phyloP scores from a whole-genome alignment of 257 asterid genomes.

The Solanum chaucha region DNA sequence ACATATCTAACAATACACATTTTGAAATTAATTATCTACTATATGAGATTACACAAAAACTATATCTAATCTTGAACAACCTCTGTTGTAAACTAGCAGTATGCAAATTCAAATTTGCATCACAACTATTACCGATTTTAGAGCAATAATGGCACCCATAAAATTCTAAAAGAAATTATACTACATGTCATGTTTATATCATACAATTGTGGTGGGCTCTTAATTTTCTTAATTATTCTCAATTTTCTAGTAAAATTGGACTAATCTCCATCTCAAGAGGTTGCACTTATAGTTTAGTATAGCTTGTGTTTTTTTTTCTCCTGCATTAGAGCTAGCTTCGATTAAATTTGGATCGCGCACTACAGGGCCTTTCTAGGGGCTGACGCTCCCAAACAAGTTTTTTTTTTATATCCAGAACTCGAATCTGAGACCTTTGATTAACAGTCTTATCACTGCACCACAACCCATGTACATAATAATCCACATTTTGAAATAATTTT shows the following conservation, averaged over 20 bases:
- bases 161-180: not conserved
- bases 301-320: too few species aligned
- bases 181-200: not conserved
- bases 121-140: not conserved
- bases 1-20: not conserved
- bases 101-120: not conserved
- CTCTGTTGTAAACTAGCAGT: not conserved
- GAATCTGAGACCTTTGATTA: too few species aligned
- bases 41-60: not conserved
- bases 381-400: not conserved
- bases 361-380: accelerated
- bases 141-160: not conserved
- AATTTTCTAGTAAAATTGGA: not conserved
- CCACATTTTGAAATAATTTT: too few species aligned
- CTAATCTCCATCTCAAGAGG: not conserved
- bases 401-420: too few species aligned
- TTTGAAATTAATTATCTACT: not conserved
- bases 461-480: not conserved
- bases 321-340: accelerated
- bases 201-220: not conserved
- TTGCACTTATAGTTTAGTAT: not conserved
- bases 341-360: not conserved
- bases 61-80: not conserved
- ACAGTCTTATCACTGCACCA: accelerated
- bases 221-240: not conserved